A percentile compares a stretch with the other conserved stretches of the same genome.
Conservation (phyloP, 106 monocot species). For the Phalaenopsis equestris region DNA sequence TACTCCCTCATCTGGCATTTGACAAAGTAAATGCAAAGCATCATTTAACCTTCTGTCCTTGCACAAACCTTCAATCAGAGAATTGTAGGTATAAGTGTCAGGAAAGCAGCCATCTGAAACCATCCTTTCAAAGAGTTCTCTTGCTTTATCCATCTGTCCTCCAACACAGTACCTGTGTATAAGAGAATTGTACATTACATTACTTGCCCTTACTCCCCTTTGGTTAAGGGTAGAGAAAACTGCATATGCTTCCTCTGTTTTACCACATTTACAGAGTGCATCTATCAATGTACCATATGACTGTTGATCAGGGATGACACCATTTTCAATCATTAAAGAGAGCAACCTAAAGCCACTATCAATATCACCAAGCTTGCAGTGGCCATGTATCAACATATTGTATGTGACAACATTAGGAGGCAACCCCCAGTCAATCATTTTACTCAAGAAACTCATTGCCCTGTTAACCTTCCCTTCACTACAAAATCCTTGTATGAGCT, state of each 20-base stretch:
- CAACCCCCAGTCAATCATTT: conserved; percentile 11
- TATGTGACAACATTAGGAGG: conserved; percentile 23
- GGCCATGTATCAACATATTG: conserved; percentile 18
- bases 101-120: conserved; percentile 3
- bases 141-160: conserved; percentile 9
- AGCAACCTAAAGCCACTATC: conserved; percentile 18
- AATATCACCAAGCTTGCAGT: conserved; percentile 17
- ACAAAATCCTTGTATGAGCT: conserved; percentile 16
- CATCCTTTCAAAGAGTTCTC: conserved; percentile 11
- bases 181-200: conserved; percentile 12
- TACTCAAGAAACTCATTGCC: conserved; percentile 22
- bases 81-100: conserved; percentile 14
- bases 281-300: conserved; percentile 17
- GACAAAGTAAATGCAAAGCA: background rate
- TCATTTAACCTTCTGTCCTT: conserved; percentile 10
- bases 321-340: conserved; percentile 11
- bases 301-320: conserved; percentile 21
- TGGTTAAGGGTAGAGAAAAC: conserved; percentile 6
- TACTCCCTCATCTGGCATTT: conserved; percentile 12
- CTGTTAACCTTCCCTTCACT: conserved; percentile 13
- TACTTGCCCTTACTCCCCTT: conserved; percentile 12
- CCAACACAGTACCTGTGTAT: conserved; percentile 7
- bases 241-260: conserved; percentile 10
- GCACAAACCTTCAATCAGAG: conserved; percentile 14
- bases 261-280: conserved; percentile 17